These are phyloP conservation scores for Rhytidhysteron rufulum DNA, from an alignment of 2,329 filamentous ascomycete genomes.

Conservation along the genomic window DNA sequence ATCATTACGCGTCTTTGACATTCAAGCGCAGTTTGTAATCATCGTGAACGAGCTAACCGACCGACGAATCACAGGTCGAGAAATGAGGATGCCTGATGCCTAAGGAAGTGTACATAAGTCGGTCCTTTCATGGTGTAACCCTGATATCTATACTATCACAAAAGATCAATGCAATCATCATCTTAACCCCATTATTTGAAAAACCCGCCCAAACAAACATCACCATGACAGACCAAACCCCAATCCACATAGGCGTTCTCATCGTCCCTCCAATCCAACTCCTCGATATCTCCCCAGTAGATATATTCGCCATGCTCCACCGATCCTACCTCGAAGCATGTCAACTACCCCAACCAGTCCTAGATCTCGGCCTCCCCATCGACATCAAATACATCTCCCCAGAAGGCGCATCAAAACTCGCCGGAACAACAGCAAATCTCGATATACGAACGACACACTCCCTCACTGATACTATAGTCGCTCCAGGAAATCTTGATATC, in stretches of 20 bases:
- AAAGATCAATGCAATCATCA: neutral
- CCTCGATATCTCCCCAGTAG: constrained; percentile 36
- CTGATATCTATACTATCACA: neutral
- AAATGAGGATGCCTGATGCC: constrained; percentile 2
- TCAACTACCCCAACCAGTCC: constrained; percentile 26
- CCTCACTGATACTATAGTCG: constrained; percentile 23
- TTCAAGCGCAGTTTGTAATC: too few relatives aligned
- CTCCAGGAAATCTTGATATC: constrained; percentile 34
- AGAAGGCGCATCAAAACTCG: constrained; percentile 10
- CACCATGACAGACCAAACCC: constrained; percentile 5
- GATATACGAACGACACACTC: constrained; percentile 24
- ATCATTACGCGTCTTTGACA: neutral
- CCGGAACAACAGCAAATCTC: constrained; percentile 22
- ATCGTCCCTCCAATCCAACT: constrained; percentile 35
- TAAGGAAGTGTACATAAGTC: neutral
- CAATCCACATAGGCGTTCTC: constrained; percentile 34
- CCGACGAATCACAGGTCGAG: neutral
- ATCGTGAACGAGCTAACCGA: neutral
- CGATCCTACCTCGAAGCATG: constrained; percentile 25
- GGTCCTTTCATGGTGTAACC: neutral
- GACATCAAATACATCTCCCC: constrained; percentile 29
- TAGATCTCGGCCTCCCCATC: constrained; percentile 20
- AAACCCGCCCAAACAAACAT: neutral
- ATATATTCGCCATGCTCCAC: constrained; percentile 36
- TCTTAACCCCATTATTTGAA: neutral